phyloP scores from a whole-genome alignment of 108 stramenopile genomes.

The Skeletonema grethae region DNA sequence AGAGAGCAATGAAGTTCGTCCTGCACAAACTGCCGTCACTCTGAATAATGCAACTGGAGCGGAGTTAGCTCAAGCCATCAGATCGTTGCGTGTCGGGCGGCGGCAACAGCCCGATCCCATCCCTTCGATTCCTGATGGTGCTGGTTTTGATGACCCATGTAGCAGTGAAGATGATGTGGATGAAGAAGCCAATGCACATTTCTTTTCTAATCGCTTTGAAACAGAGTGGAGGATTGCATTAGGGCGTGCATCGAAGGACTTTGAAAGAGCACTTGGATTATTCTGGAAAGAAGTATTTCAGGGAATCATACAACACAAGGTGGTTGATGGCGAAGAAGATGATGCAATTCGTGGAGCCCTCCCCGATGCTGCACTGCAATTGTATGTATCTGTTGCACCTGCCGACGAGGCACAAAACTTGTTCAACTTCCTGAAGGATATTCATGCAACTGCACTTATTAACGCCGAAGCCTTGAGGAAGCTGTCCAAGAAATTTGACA shows the following conservation, averaged over 20 bases:
- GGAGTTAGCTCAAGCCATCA: slow-evolving; percentile 21
- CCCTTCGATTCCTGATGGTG: neutral
- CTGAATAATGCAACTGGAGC: slow-evolving; percentile 25
- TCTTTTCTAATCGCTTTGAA: slow-evolving; percentile 40
- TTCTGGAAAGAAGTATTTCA: slow-evolving; percentile 61
- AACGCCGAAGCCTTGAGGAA: slow-evolving; percentile 54
- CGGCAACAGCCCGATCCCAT: neutral
- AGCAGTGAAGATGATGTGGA: slow-evolving; percentile 18
- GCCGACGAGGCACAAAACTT: slow-evolving; percentile 47
- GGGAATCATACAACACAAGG: slow-evolving; percentile 8
- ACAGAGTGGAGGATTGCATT: slow-evolving; percentile 58
- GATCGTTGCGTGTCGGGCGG: neutral
- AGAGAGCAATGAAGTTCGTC: too few relatives aligned
- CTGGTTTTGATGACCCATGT: slow-evolving; percentile 9
- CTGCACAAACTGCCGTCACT: slow-evolving; percentile 4
- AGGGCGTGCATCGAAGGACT: slow-evolving; percentile 50
- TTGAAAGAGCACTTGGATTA: slow-evolving; percentile 48
- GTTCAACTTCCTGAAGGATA: slow-evolving; percentile 51
- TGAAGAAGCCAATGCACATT: slow-evolving; percentile 11
- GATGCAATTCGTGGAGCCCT: slow-evolving; percentile 57
- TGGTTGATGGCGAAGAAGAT: neutral
- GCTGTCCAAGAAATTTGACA: slow-evolving; percentile 52
- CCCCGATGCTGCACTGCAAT: slow-evolving; percentile 61
- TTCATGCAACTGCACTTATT: slow-evolving; percentile 49
- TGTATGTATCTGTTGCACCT: slow-evolving; percentile 37